Evolutionary conservation across 345 rosid species (phyloP), one percentile per base, ranked within the genome.

Genomic region (Salix dunnii): DNA sequence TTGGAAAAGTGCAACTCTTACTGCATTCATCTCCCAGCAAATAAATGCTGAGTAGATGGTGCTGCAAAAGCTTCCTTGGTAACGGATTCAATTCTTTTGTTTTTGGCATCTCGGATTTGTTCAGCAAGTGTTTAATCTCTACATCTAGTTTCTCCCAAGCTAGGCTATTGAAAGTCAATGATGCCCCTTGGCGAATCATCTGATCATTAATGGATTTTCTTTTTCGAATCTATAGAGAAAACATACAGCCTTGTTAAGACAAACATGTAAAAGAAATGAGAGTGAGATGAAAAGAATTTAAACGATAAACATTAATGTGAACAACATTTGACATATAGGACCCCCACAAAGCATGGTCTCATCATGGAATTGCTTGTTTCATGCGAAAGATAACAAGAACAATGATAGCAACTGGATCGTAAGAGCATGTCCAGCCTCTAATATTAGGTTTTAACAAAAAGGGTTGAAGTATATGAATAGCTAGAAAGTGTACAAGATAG

Each of bases 51-150:
- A 21, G 75, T 20, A 11, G 74, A 82, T 71, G 83, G 77, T 68
- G 65, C 73, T 63, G 77, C 77, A 61, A 74, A 69, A 63, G 77
- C 73, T 71, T 84, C 77, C n/a, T 58, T 27, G 25, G 69, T 68
- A 49, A 40, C 25, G 25, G 78, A 42, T 74, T 82, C 82, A 65
- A 74, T 80, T 84, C 88, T 80, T 84, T 46, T 90, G 71, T 48
- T 90, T 74, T 87, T 92, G 68, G 97, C 95, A 0, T 90, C 94
- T 78, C 30, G 87, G 78, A 94, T 92, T 89, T 92, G 94, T 55
- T 95, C 97, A 12, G 97, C 97, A 40, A 95, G 90, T 20, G 97
- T 66, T 87, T 75, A 63, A 87, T 68, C 78, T 90, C 92, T 74
- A 85, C 65, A 66, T 91, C 91, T 76, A 89, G 65, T 9, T 89